These are phyloP conservation scores for Grosmannia clavigera DNA, from an alignment of 2,329 filamentous ascomycete species.

Conservation along the genomic window DNA sequence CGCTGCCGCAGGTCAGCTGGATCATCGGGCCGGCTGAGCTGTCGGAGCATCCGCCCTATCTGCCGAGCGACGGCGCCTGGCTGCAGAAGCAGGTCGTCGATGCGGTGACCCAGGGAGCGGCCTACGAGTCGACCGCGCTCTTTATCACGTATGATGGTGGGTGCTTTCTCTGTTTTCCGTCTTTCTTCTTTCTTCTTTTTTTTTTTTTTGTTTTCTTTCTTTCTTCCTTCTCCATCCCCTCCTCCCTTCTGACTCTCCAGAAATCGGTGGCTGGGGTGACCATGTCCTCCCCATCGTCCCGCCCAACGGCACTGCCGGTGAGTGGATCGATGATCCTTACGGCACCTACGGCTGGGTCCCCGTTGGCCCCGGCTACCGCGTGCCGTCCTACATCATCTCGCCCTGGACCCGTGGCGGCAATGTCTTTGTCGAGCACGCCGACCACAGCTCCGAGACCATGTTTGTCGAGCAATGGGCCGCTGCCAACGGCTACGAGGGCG, in stretches of 20 bases:
- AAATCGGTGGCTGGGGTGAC: conserved; percentile 16
- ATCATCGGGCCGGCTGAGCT: conserved; percentile 36
- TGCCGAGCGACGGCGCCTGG: conserved; percentile 41
- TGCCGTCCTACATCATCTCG: conserved; percentile 36
- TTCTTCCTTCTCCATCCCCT: background rate
- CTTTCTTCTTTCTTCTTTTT: background rate
- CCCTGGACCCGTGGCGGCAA: conserved; percentile 35
- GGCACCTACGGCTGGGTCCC: background rate
- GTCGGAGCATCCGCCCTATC: conserved; percentile 40
- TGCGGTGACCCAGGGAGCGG: conserved; percentile 33
- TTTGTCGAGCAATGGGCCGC: conserved; percentile 36
- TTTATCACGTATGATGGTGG: conserved; percentile 25
- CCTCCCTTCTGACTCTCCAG: background rate
- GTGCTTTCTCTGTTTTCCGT: background rate
- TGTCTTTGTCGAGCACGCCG: conserved; percentile 34
- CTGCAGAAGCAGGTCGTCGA: conserved; percentile 39
- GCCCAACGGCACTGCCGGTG: conserved; percentile 27
- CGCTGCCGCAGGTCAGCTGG: conserved; percentile 31
- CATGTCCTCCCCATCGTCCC: conserved; percentile 34
- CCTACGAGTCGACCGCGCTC: conserved; percentile 33
- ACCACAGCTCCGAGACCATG: conserved; percentile 36
- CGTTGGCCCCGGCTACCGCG: conserved; percentile 20
- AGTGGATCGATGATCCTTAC: conserved; percentile 32
- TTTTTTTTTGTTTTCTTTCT: background rate
- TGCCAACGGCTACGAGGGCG: conserved; percentile 31